phyloP scores from a whole-genome alignment of 129 eudicot species.

The Logfia minima region DNA sequence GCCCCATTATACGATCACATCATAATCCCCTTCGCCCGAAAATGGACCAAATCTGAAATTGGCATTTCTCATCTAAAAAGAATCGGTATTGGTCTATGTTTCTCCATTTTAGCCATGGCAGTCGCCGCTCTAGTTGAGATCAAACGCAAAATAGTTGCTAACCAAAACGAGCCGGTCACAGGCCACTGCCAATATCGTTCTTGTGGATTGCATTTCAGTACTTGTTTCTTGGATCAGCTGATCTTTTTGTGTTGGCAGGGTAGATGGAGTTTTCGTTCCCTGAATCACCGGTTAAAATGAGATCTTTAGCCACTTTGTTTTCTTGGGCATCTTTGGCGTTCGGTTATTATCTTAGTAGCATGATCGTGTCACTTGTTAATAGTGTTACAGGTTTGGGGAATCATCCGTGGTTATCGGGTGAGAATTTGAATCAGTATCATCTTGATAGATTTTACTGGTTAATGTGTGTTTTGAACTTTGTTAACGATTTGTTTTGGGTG shows the following conservation, averaged over 20 bases:
- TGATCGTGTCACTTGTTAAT: constrained; percentile 54
- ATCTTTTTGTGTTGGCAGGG: constrained; percentile 77
- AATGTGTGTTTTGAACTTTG: constrained; percentile 59
- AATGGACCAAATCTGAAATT: constrained; percentile 53
- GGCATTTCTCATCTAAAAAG: constrained; percentile 68
- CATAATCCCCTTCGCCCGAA: constrained; percentile 64
- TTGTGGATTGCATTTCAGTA: constrained; percentile 86
- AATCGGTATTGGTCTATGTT: constrained; percentile 60
- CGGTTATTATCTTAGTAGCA: constrained; percentile 28
- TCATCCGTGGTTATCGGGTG: constrained; percentile 64
- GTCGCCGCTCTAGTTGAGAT: constrained; percentile 66
- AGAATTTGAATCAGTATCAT: constrained; percentile 57
- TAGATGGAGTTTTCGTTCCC: constrained; percentile 78
- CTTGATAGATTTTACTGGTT: constrained; percentile 81
- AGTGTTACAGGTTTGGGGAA: constrained; percentile 51
- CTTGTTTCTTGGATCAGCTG: constrained; percentile 84
- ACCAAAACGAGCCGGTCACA: constrained; percentile 29
- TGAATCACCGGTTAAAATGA: constrained; percentile 66
- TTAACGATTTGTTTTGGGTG: constrained; percentile 67
- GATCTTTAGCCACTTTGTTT: constrained; percentile 76
- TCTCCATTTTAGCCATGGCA: constrained; percentile 72
- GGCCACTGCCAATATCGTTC: constrained; percentile 59
- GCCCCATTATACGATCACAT: constrained; percentile 72
- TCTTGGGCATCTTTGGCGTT: constrained; percentile 72
- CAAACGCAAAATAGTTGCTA: constrained; percentile 59